Evolutionary conservation across 305 asterid genomes (phyloP), one percentile per base, ranked within the genome.

Genomic region (Fraxinus albicans): DNA sequence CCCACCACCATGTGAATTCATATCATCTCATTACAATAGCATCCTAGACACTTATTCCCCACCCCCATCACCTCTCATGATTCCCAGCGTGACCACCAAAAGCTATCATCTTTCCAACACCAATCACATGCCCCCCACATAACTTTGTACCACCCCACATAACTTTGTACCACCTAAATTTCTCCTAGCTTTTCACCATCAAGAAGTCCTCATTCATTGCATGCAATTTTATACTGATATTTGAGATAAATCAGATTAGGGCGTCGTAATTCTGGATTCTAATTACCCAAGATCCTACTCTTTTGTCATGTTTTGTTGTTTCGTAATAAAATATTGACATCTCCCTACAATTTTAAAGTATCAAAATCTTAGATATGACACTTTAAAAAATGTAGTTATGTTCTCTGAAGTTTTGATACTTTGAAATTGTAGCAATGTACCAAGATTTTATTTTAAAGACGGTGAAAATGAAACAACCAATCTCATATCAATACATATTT

Each of bases 41-140:
- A 53, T 47, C 53, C 36, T 38, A 29, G 87, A 81, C 82, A 88
- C 70, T 4, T 2, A 27, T 78, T 38, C 84, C 90, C 88, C 65
- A 84, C 88, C 78, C 85, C 85, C 75, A 82, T 74, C 47, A 74
- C 55, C 78, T 47, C 65, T 85, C 82, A 85, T 86, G 80, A 86
- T 83, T 82, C 73, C 60, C 78, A 84, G 87, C 88, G 84, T 84
- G 88, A 81, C 81, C 79, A 85, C 86, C 89, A 83, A 84, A 87
- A 87, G 87, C 87, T 15, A 50, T 35, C 13, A 27, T 80, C 67
- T 84, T 70, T 70, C 76, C 40, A 70, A 70, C 76, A 29, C 42
- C 42, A 70, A 15, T 70, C 76, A 70, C 76, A 70, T 70, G 76
- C 76, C 40, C 76, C 40, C 9, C 76, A 70, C 75, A 27, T 3